Conservation (phyloP, 257 asterid species). For the Ehretia macrophylla region DNA sequence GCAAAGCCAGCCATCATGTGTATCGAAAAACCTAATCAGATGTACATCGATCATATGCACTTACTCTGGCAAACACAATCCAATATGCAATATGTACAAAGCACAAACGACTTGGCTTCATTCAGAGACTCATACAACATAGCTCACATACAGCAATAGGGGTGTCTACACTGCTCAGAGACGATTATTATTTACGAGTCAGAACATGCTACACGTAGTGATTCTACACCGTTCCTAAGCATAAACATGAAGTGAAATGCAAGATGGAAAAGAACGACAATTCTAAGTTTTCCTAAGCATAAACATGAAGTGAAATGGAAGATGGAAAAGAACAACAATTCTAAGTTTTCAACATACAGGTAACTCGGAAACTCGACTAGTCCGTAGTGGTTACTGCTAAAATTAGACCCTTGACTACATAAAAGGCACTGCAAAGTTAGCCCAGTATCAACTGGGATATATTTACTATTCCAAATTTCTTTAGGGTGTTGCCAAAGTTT, state of each 20-base stretch:
- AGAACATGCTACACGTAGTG: neutral
- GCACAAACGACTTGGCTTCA: no score
- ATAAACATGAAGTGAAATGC: no score
- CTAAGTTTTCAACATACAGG: neutral
- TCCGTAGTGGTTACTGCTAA: neutral
- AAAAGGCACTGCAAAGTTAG: conserved; percentile 1
- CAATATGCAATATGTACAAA: no score
- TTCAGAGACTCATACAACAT: no score
- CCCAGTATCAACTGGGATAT: conserved; percentile 11
- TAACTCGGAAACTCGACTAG: neutral
- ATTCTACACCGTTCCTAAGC: neutral
- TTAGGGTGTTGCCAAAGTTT: conserved; percentile 11
- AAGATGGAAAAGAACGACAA: no score
- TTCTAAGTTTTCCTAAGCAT: neutral
- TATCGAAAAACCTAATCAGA: no score
- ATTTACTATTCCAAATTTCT: conserved; percentile 12
- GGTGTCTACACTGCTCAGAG: neutral
- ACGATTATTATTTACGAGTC: neutral
- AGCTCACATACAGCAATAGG: neutral
- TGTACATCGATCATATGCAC: no score
- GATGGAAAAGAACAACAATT: no score
- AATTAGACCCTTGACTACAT: neutral
- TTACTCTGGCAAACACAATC: no score
- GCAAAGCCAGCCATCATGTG: no score
- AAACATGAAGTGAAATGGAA: no score